phyloP scores from a whole-genome alignment of 2,329 filamentous ascomycete genomes.

The Knufia petricola region DNA sequence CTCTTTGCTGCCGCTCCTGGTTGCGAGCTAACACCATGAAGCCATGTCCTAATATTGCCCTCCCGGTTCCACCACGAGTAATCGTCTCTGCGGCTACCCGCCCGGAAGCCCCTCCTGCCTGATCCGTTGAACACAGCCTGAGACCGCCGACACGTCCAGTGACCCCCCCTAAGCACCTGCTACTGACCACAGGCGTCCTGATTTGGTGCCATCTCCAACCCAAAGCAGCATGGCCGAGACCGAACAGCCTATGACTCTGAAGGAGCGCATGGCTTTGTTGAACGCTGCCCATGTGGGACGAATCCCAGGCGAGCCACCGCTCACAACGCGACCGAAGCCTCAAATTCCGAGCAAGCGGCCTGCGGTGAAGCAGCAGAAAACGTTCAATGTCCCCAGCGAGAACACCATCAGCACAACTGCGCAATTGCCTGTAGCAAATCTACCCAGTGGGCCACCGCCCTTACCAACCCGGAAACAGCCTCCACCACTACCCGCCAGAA shows the following conservation, averaged over 20 bases:
- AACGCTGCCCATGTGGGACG: conserved; percentile 35
- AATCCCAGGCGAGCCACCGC: conserved; percentile 26
- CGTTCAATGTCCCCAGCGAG: conserved; percentile 30
- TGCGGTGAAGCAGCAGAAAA: conserved; percentile 23
- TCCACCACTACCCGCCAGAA: conserved; percentile 40
- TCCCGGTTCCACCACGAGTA: background rate
- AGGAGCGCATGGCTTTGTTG: conserved; percentile 37
- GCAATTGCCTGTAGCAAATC: conserved; percentile 25
- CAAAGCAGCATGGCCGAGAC: conserved; percentile 32
- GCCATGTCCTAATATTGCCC: background rate
- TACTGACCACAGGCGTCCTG: background rate
- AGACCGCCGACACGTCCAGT: background rate
- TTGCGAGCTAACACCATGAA: background rate
- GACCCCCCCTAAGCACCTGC: background rate
- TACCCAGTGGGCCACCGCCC: conserved; percentile 20
- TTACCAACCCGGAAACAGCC: conserved; percentile 23
- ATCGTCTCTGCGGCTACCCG: background rate
- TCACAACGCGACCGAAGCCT: conserved; percentile 12
- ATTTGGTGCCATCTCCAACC: background rate
- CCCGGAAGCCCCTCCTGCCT: background rate
- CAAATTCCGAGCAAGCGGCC: conserved; percentile 25
- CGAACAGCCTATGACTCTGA: conserved; percentile 34
- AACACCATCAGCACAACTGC: conserved; percentile 26
- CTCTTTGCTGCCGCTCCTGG: background rate
- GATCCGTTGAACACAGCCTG: background rate